Conservation (phyloP, 2,329 filamentous ascomycete species). For the Fusarium equiseti region DNA sequence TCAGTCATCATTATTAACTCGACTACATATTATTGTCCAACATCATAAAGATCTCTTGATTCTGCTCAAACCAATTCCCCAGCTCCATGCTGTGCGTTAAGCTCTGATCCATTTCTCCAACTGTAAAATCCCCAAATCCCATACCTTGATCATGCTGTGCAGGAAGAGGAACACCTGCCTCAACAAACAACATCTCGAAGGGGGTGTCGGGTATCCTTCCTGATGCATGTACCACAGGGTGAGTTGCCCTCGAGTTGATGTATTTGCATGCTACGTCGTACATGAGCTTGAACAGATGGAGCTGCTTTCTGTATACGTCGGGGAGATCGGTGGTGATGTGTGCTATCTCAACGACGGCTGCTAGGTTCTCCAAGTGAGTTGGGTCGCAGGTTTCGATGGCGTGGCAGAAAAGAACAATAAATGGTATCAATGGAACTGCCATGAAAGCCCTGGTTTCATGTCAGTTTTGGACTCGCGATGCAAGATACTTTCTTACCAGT, state of each 20-base stretch:
- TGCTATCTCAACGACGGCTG: slow-evolving; percentile 2
- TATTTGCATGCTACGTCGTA: slow-evolving; percentile 14
- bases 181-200: slow-evolving; percentile 18
- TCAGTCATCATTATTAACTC: fast-evolving
- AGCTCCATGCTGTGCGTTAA: slow-evolving; percentile 5
- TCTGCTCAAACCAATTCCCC: slow-evolving; percentile 24
- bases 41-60: slow-evolving; percentile 27
- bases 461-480: not conserved
- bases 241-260: not conserved
- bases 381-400: slow-evolving; percentile 17
- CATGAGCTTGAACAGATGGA: slow-evolving; percentile 12
- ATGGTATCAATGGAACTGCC: slow-evolving; percentile 4
- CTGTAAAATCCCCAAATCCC: fast-evolving
- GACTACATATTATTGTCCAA: not conserved
- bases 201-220: slow-evolving; percentile 9
- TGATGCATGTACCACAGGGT: not conserved
- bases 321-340: not conserved
- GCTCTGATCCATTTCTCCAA: not conserved
- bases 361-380: not conserved
- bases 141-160: not conserved
- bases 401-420: slow-evolving; percentile 17
- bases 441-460: not conserved
- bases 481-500: not conserved
- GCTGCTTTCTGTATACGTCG: slow-evolving; percentile 11
- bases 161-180: slow-evolving; percentile 5